Evolutionary conservation across 2,329 filamentous ascomycete genomes (phyloP).

Genomic region (Colletotrichum karsti): DNA sequence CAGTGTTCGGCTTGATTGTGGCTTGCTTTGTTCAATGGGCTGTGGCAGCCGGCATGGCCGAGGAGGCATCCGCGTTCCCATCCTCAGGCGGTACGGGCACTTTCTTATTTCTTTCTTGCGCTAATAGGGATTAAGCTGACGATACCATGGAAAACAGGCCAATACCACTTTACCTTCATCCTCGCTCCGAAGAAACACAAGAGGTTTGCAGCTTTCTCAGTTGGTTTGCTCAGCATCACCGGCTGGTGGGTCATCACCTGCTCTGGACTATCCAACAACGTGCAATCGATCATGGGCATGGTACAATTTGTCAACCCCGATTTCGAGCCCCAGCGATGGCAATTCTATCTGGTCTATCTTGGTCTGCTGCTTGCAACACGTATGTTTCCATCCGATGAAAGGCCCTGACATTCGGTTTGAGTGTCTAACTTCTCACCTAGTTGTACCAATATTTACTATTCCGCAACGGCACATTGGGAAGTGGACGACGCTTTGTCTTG

Average conservation of each 20-base stretch:
- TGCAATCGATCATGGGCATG: conserved; percentile 31
- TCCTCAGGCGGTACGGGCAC: conserved; percentile 15
- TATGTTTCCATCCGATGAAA: conserved; percentile 9
- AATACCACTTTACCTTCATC: conserved; percentile 32
- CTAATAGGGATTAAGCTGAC: no score
- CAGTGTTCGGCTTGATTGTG: conserved; percentile 29
- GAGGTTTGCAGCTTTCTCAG: conserved; percentile 25
- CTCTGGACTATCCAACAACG: conserved; percentile 31
- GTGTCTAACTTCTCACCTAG: no score
- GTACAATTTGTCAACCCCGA: conserved; percentile 22
- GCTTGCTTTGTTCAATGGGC: conserved; percentile 31
- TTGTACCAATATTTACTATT: conserved; percentile 32
- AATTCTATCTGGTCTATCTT: conserved; percentile 30
- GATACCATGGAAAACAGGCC: no score
- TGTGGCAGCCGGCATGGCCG: conserved; percentile 29
- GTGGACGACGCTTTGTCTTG: conserved; percentile 20
- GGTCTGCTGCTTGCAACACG: conserved; percentile 25
- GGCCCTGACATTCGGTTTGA: neutral
- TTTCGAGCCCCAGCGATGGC: conserved; percentile 28
- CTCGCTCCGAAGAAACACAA: conserved; percentile 27
- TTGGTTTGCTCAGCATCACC: conserved; percentile 27
- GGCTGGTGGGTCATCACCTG: conserved; percentile 32
- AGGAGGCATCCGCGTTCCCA: conserved; percentile 30
- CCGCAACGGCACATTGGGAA: conserved; percentile 30
- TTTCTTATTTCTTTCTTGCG: no score